These are phyloP conservation scores for Aphanomyces euteiches DNA, from an alignment of 352 stramenopile genomes.

Conservation along the genomic window DNA sequence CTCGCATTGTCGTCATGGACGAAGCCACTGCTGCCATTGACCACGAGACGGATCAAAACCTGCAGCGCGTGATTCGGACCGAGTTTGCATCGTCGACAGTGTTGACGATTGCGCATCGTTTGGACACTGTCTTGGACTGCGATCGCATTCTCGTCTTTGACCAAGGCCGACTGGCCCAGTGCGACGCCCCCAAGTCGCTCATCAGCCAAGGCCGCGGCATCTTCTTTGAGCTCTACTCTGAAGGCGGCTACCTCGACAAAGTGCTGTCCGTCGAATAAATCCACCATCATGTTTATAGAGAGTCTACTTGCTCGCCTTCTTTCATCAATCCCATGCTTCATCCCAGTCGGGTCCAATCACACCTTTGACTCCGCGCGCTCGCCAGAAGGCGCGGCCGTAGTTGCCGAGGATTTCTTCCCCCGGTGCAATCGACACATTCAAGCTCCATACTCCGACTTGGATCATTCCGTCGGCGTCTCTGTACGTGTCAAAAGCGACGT, in stretches of 20 bases:
- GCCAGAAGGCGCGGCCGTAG: slow-evolving; percentile 23
- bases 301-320: background rate
- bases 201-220: slow-evolving; percentile 31
- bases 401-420: slow-evolving; percentile 27
- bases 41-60: slow-evolving; percentile 43
- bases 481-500: slow-evolving; percentile 27
- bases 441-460: slow-evolving; percentile 12
- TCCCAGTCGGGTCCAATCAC: slow-evolving; percentile 22
- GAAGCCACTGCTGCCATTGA: slow-evolving; percentile 65
- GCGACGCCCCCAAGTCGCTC: slow-evolving; percentile 53
- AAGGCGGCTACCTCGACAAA: slow-evolving; percentile 7
- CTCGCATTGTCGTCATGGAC: slow-evolving; percentile 87
- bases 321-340: slow-evolving; percentile 12
- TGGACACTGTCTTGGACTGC: slow-evolving; percentile 93
- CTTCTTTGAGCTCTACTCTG: slow-evolving; percentile 25
- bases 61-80: slow-evolving; percentile 44
- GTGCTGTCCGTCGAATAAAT: background rate
- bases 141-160: slow-evolving; percentile 88
- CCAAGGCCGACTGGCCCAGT: slow-evolving; percentile 61
- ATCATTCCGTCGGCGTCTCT: background rate
- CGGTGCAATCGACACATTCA: slow-evolving; percentile 12
- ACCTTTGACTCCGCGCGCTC: slow-evolving; percentile 6
- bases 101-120: slow-evolving; percentile 89
- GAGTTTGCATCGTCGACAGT: slow-evolving; percentile 79
- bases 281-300: too few relatives aligned